Base-by-base conservation (phyloP, 805 yeast species). In the Peterozyma toletana region DNA sequence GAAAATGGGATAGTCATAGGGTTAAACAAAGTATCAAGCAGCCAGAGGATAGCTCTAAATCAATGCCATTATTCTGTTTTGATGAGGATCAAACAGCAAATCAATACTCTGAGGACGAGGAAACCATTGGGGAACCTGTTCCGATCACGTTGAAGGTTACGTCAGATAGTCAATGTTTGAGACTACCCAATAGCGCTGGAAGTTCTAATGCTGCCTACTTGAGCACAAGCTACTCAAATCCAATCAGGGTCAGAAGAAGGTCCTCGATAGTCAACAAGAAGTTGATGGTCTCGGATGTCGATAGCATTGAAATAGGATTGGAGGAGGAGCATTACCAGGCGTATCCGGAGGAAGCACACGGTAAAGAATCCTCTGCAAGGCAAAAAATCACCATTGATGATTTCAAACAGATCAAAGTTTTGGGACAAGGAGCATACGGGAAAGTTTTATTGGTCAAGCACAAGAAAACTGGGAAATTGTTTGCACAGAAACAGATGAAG, bases 351-450 rank as follows among this genome's bases (percentile, higher is more conserved):
- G 35, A 17, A 11, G 14, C 5, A 14, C 11, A 4, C 4, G 9
- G 10, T 10, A 13, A 36, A 10, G 16, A 15, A 6, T 39, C 46
- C 10, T 39, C 46, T 5, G 17, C 37, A 9, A 39, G 37, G 21
- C 49, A 50, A 17, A 55, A 53, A 40, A 55, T 52, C 2, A 33
- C 41, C 0, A 55, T 63, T 18, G 52, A 55, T n/a, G 95, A 88
- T 56, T 88, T 89, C 54, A 79, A 75, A 52, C 84, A 86, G 2
- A 61, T 89, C 6, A 83, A 78, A 51, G 93, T 87, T 0, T 66
- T 88, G 5, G 96, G 96, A 0, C 75, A 80, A 41, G 96, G 96
- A 3, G 88, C 96, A 2, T 88, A 85, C 52, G 96, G 96, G 3
- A 87, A 86, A 57, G 96, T 88, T 2, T 64, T 86, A 9, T 64